Percentiles rank a stretch among this genome's conserved stretches.
Conservation (phyloP, 208 protist species). For the Trypanosoma conorhini region DNA sequence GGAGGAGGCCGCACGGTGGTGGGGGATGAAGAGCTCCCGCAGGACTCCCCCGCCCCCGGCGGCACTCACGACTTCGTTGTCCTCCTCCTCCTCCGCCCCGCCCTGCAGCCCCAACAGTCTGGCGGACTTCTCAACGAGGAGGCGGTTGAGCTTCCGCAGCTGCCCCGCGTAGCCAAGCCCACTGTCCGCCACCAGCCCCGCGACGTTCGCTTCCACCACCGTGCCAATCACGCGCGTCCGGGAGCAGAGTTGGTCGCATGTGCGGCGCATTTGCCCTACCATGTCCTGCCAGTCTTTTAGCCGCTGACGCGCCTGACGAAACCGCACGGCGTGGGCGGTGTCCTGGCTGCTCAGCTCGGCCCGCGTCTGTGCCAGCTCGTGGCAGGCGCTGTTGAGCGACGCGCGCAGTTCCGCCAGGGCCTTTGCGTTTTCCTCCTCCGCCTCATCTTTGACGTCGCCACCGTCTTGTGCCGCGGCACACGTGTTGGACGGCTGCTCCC, state of each 20-base stretch:
- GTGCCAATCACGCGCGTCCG: constrained; percentile 39
- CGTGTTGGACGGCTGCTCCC: not conserved
- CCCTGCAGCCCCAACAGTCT: constrained; percentile 39
- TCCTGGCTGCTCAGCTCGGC: constrained; percentile 31
- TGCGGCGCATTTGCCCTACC: constrained; percentile 27
- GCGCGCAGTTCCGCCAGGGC: constrained; percentile 29
- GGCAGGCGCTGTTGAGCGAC: constrained; percentile 27
- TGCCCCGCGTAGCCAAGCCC: constrained; percentile 25
- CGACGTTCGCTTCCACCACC: constrained; percentile 34
- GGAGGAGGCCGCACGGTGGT: not conserved
- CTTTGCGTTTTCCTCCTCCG: not conserved
- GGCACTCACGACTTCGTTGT: not conserved
- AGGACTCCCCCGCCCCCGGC: not conserved
- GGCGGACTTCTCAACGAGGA: constrained; percentile 39
- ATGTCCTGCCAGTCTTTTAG: constrained; percentile 67
- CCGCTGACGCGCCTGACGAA: constrained; percentile 49
- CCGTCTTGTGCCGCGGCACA: not conserved
- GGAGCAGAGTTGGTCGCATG: constrained; percentile 32
- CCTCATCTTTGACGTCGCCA: not conserved
- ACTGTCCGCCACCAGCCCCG: constrained; percentile 31
- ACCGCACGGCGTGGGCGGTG: constrained; percentile 33
- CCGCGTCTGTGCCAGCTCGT: constrained; percentile 8
- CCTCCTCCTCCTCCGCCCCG: constrained; percentile 16
- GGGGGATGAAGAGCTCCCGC: not conserved
- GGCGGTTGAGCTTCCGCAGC: constrained; percentile 34